phyloP scores from a whole-genome alignment of 1,284 basidiomycete genomes.

The Heliocybe sulcata region DNA sequence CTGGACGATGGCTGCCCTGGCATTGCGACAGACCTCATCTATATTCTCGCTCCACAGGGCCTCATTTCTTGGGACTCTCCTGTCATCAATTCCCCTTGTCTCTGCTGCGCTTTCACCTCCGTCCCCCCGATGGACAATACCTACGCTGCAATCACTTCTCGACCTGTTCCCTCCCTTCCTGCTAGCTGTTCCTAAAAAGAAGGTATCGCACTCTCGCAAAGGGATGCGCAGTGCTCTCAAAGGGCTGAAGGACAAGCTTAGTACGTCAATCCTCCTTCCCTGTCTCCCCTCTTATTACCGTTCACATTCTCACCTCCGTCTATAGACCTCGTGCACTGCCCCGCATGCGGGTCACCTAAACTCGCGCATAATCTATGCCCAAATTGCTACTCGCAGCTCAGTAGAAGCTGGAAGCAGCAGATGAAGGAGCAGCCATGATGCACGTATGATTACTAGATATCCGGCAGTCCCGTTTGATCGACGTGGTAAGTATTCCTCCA shows the following conservation, averaged over 20 bases:
- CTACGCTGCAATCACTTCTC: constrained; percentile 53
- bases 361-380: constrained; percentile 87
- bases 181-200: constrained; percentile 92
- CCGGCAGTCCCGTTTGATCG: background rate
- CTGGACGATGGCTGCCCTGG: constrained; percentile 32
- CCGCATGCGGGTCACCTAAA: constrained; percentile 87
- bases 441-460: background rate
- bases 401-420: constrained; percentile 53
- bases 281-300: constrained; percentile 6
- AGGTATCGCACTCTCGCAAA: constrained; percentile 90
- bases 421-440: constrained; percentile 12
- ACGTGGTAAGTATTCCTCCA: too few species aligned
- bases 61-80: constrained; percentile 24
- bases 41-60: constrained; percentile 29
- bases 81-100: constrained; percentile 22
- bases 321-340: constrained; percentile 85
- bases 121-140: constrained; percentile 38
- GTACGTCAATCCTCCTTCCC: constrained; percentile 38
- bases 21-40: constrained; percentile 25
- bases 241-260: constrained; percentile 90
- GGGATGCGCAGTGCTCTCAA: constrained; percentile 95
- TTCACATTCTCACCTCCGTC: background rate
- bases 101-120: constrained; percentile 14
- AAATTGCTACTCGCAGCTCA: constrained; percentile 77
- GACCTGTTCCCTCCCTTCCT: constrained; percentile 86